These are phyloP conservation scores for Oryza coarctata DNA, from an alignment of 176 grass and related monocot genomes.

Conservation along the genomic window DNA sequence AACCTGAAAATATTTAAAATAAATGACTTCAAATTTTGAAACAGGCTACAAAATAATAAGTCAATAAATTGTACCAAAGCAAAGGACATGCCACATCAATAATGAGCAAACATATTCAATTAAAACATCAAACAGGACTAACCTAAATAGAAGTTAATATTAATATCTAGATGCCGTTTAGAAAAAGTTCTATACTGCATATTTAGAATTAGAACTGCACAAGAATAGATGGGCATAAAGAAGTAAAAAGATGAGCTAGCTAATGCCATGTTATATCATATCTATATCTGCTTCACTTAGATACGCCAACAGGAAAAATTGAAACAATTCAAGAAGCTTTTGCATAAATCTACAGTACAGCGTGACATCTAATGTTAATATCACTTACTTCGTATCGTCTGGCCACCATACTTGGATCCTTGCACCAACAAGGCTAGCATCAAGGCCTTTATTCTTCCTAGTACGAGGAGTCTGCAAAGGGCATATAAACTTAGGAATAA, in stretches of 20 bases:
- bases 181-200: background rate
- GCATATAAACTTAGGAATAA: constrained; percentile 26
- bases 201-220: background rate
- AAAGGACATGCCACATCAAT: background rate
- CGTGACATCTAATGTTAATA: background rate
- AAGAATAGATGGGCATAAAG: constrained; percentile 19
- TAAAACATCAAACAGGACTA: constrained; percentile 1
- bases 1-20: constrained; percentile 52
- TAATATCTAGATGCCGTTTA: background rate
- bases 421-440: constrained; percentile 61
- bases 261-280: background rate
- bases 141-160: constrained; percentile 1
- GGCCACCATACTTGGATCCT: constrained; percentile 99
- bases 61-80: background rate
- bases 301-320: background rate
- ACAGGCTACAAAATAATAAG: background rate
- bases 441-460: constrained; percentile 61
- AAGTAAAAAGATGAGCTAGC: background rate
- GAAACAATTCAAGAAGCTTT: background rate
- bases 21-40: constrained; percentile 5
- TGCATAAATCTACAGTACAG: constrained; percentile 12
- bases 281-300: background rate
- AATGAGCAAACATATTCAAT: background rate
- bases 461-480: constrained; percentile 47
- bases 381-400: constrained; percentile 77